Conservation (phyloP, 257 asterid species). For the Fraxinus anomala region DNA sequence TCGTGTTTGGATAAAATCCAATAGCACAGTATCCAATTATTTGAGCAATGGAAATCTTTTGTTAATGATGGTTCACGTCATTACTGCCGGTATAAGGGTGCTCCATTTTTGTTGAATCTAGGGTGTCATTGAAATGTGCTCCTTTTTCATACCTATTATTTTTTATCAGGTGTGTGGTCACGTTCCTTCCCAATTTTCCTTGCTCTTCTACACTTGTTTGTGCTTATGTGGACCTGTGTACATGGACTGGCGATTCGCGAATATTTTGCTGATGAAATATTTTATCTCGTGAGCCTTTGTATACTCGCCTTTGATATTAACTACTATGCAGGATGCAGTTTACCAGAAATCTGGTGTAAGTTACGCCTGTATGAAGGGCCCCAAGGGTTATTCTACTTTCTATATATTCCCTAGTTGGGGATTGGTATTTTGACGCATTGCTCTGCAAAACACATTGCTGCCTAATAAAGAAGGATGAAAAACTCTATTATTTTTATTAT, state of each 20-base stretch:
- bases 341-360: too few species aligned
- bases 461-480: too few species aligned
- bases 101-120: not conserved
- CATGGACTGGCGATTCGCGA: not conserved
- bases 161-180: not conserved
- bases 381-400: too few species aligned
- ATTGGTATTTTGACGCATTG: too few species aligned
- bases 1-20: not conserved
- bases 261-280: not conserved
- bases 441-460: too few species aligned
- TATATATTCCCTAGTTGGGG: too few species aligned
- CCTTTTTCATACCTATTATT: not conserved
- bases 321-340: not conserved
- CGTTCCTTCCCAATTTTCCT: not conserved
- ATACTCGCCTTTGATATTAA: too few species aligned
- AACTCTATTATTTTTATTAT: too few species aligned
- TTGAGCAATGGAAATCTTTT: constrained; percentile 3
- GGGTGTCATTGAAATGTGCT: not conserved
- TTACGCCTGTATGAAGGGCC: too few species aligned
- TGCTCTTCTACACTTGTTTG: not conserved
- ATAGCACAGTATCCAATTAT: not conserved
- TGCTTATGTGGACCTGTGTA: not conserved
- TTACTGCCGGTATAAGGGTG: not conserved
- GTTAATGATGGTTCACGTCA: not conserved
- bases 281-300: not conserved